Evolutionary conservation across 2,329 filamentous ascomycete genomes (phyloP), one percentile per base, ranked within the genome.

Genomic region (Penicillium sp.): DNA sequence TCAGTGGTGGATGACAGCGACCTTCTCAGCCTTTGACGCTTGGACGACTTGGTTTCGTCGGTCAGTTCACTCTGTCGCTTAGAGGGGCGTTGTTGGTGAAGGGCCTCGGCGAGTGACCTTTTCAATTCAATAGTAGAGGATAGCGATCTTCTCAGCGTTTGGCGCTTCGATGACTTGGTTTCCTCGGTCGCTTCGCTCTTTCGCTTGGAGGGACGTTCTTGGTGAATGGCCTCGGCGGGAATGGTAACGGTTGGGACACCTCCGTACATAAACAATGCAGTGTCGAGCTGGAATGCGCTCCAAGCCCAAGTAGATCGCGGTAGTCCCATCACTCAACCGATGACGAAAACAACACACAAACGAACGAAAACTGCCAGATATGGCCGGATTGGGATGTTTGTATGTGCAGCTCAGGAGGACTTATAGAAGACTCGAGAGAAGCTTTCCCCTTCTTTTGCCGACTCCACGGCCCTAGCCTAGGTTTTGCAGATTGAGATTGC

Each of bases 221-320:
- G 45, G 44, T 41, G 51, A 42, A 56, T 48, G 40, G 42, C 46
- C 32, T 57, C 44, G 41, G 41, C 34, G 47, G 49, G 51, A 42
- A 53, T 52, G 48, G 41, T 23, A 9, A 54, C 47, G 6, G 51
- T 46, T 43, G 56, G 46, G 51, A 52, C 44, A 46, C 48, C 50
- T 29, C 49, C 50, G 42, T 56, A 57, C 51, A 57, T 59, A 59
- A 59, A 59, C 54, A 59, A 56, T 50, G 42, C 40, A 29, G 51
- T 53, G 37, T 56, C 49, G 50, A 58, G 49, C 48, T 55, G 56
- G 55, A 59, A 59, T 59, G 56, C 49, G 20, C 51, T 59, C 48
- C 48, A 49, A 46, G 45, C 39, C 55, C 47, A 55, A 35, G 48
- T 34, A 31, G 46, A 45, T 37, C 50, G 50, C 36, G 50, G 42